A percentile compares a stretch with the other conserved stretches of the same genome.
These are phyloP conservation scores for Hippophae rhamnoides DNA, from an alignment of 306 rosid species.

Conservation along the genomic window DNA sequence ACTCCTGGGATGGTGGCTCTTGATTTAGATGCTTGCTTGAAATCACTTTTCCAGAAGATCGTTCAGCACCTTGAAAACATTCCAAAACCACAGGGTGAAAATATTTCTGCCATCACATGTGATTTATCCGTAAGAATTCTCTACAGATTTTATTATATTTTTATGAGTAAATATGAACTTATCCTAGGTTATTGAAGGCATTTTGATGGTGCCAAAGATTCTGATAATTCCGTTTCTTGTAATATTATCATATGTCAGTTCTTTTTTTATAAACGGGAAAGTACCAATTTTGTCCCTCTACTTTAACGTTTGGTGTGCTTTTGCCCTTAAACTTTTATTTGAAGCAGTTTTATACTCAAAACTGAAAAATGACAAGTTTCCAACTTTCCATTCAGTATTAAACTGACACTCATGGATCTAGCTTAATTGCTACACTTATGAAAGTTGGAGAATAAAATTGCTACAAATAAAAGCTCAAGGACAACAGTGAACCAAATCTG, in stretches of 20 bases:
- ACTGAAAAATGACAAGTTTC: too few relatives aligned
- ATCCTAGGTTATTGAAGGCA: not conserved
- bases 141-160: slow-evolving; percentile 8
- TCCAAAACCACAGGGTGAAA: slow-evolving; percentile 93
- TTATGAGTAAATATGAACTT: slow-evolving; percentile 2
- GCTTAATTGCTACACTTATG: too few relatives aligned
- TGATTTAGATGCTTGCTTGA: slow-evolving; percentile 75
- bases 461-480: too few relatives aligned
- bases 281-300: too few relatives aligned
- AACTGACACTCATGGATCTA: too few relatives aligned
- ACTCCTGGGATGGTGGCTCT: slow-evolving; percentile 99
- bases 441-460: too few relatives aligned
- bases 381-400: too few relatives aligned
- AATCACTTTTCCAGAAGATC: slow-evolving; percentile 66
- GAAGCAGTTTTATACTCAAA: too few relatives aligned
- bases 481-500: too few relatives aligned
- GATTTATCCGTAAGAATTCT: slow-evolving; percentile 62
- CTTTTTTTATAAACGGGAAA: too few relatives aligned
- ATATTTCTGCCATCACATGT: slow-evolving; percentile 73
- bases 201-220: not conserved
- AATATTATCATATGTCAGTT: not conserved
- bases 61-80: slow-evolving; percentile 83
- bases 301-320: too few relatives aligned
- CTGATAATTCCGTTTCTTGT: not conserved
- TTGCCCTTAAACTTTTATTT: too few relatives aligned